These are phyloP conservation scores for Hypericum perforatum DNA, from an alignment of 345 rosid species.

Conservation along the genomic window DNA sequence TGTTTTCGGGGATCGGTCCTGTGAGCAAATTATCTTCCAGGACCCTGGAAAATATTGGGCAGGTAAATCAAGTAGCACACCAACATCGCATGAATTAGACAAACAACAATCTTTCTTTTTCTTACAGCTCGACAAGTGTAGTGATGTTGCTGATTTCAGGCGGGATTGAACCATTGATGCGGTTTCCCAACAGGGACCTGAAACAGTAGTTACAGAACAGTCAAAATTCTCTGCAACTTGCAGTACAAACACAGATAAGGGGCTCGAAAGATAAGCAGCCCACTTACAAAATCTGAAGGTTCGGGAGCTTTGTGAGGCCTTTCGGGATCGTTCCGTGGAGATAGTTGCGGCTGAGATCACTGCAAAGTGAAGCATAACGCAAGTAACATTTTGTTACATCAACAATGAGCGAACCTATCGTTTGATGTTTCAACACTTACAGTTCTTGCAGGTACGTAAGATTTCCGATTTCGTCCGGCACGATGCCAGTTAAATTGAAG, in stretches of 20 bases:
- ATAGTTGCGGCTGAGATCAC: constrained; percentile 69
- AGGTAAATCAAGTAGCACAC: background rate
- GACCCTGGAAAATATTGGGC: constrained; percentile 29
- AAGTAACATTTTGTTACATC: background rate
- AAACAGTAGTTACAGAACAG: background rate
- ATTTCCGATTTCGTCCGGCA: constrained; percentile 60
- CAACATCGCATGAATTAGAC: background rate
- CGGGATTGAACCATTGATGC: constrained; percentile 57
- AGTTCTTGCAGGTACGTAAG: constrained; percentile 42
- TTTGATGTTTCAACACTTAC: constrained; percentile 30
- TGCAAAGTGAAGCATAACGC: constrained; percentile 15
- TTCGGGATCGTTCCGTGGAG: constrained; percentile 60
- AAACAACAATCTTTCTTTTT: constrained; percentile 2
- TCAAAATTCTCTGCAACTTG: too few relatives aligned
- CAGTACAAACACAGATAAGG: background rate
- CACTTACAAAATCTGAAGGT: constrained; percentile 45
- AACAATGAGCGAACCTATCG: background rate
- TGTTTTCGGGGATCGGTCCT: constrained; percentile 49
- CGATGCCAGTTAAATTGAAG: constrained; percentile 43
- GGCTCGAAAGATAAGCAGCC: background rate
- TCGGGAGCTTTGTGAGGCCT: constrained; percentile 39
- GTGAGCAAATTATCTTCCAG: constrained; percentile 50
- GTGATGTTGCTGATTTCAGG: constrained; percentile 40
- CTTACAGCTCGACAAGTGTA: constrained; percentile 56
- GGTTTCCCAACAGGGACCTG: constrained; percentile 59